phyloP scores from a whole-genome alignment of 768 basidiomycete genomes.

The Podaxis sp. region DNA sequence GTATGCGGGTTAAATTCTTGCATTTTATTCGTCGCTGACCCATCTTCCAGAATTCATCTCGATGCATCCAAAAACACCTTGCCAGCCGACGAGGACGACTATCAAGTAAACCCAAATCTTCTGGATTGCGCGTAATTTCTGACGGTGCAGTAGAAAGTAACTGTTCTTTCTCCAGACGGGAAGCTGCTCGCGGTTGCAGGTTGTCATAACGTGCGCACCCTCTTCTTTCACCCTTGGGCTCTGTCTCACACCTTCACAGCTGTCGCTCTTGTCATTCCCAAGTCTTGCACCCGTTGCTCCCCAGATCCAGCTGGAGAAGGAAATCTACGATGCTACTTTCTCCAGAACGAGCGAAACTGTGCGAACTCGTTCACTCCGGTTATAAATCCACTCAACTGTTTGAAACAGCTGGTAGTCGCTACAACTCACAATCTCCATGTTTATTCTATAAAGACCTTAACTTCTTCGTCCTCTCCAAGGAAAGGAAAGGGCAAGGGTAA shows the following conservation, averaged over 20 bases:
- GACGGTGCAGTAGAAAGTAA: slow-evolving; percentile 68
- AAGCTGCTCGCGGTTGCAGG: slow-evolving; percentile 69
- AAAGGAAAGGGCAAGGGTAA: slow-evolving; percentile 40
- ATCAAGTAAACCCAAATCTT: slow-evolving; percentile 61
- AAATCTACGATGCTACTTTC: slow-evolving; percentile 87
- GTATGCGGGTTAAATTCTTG: slow-evolving; percentile 32
- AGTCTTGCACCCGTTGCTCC: slow-evolving; percentile 44
- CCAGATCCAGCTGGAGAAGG: slow-evolving; percentile 59
- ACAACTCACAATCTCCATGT: slow-evolving; percentile 62
- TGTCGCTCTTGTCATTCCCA: slow-evolving; percentile 66
- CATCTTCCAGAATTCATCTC: not conserved
- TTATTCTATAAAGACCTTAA: slow-evolving; percentile 38
- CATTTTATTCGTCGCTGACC: not conserved
- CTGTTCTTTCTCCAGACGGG: slow-evolving; percentile 69
- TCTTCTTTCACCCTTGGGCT: not conserved
- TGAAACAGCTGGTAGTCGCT: slow-evolving; percentile 56
- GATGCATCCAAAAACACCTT: slow-evolving; percentile 50
- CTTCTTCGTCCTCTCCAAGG: slow-evolving; percentile 19
- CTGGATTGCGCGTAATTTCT: slow-evolving; percentile 9
- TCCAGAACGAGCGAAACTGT: slow-evolving; percentile 50
- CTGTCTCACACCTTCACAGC: slow-evolving; percentile 27
- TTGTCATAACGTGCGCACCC: slow-evolving; percentile 53
- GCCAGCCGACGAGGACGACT: slow-evolving; percentile 64
- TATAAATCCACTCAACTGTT: not conserved
- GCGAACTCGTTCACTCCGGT: slow-evolving; percentile 16